A percentile compares a stretch with the other conserved stretches of the same genome.
Evolutionary conservation across 768 basidiomycete species (phyloP).

Genomic region (Galerina sulciceps): DNA sequence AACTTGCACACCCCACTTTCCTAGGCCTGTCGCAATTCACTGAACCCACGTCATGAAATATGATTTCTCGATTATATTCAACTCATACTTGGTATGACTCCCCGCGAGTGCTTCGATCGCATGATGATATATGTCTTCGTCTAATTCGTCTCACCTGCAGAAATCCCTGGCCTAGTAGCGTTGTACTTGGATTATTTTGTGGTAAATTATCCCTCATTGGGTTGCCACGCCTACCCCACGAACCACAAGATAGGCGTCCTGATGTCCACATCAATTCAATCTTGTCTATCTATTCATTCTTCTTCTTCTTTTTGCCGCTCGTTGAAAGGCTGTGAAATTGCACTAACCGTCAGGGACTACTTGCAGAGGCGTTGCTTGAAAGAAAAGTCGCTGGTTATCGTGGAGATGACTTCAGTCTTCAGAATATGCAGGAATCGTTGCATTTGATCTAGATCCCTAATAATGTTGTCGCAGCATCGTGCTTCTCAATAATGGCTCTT

Average conservation of each 20-base stretch:
- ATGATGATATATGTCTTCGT: not conserved
- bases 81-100: not conserved
- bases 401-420: too few relatives aligned
- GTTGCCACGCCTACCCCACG: not conserved
- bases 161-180: not conserved
- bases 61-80: not conserved
- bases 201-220: not conserved
- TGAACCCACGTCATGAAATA: not conserved
- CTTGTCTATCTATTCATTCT: not conserved
- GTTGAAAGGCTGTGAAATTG: too few relatives aligned
- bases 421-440: too few relatives aligned
- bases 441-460: too few relatives aligned
- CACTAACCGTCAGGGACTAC: too few relatives aligned
- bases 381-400: too few relatives aligned
- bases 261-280: not conserved
- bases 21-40: not conserved
- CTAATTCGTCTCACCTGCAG: not conserved
- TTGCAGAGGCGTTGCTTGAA: too few relatives aligned
- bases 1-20: not conserved
- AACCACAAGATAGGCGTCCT: not conserved
- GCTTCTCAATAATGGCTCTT: too few relatives aligned
- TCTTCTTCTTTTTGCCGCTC: too few relatives aligned
- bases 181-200: not conserved
- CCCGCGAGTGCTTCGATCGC: not conserved
- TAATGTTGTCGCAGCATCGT: too few relatives aligned